These are phyloP conservation scores for Porphyrellus cyaneotinctus DNA, from an alignment of 768 basidiomycete genomes.

Conservation along the genomic window DNA sequence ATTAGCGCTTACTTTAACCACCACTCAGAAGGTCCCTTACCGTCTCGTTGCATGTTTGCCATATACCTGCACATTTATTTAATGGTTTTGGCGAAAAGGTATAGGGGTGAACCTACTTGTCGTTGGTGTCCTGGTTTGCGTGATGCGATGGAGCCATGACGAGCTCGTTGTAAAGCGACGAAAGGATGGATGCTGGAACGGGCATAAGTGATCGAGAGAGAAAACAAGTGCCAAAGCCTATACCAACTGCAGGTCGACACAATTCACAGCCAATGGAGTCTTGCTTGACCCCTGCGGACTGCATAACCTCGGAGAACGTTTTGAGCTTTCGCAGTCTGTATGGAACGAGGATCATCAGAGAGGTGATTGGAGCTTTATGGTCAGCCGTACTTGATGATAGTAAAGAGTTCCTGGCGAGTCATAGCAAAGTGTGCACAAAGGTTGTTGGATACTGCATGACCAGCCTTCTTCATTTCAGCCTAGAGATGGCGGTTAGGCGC, in stretches of 20 bases:
- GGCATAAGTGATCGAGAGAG: neutral
- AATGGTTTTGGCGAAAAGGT: no score
- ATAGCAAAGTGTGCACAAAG: conserved; percentile 65
- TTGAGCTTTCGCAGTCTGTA: conserved; percentile 51
- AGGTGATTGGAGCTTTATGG: neutral
- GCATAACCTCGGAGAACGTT: conserved; percentile 54
- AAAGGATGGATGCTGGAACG: conserved; percentile 36
- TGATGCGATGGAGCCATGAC: conserved; percentile 61
- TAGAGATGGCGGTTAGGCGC: conserved; percentile 25
- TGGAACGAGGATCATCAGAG: neutral
- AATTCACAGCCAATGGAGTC: conserved; percentile 64
- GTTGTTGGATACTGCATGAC: conserved; percentile 52
- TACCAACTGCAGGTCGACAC: conserved; percentile 67
- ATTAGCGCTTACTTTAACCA: neutral
- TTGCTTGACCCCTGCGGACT: conserved; percentile 41
- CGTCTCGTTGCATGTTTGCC: conserved; percentile 70
- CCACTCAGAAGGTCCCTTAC: conserved; percentile 19
- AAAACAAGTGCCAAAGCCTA: neutral
- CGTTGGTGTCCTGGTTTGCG: conserved; percentile 70
- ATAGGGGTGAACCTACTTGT: conserved; percentile 27
- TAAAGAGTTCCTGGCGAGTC: conserved; percentile 64
- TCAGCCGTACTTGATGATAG: conserved; percentile 43
- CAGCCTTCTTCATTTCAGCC: conserved; percentile 65
- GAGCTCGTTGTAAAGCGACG: conserved; percentile 57
- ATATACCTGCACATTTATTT: conserved; percentile 39